A percentile compares a stretch with the other conserved stretches of the same genome.
phyloP scores from a whole-genome alignment of 495 filamentous ascomycete genomes.

The Penicillium canescens region DNA sequence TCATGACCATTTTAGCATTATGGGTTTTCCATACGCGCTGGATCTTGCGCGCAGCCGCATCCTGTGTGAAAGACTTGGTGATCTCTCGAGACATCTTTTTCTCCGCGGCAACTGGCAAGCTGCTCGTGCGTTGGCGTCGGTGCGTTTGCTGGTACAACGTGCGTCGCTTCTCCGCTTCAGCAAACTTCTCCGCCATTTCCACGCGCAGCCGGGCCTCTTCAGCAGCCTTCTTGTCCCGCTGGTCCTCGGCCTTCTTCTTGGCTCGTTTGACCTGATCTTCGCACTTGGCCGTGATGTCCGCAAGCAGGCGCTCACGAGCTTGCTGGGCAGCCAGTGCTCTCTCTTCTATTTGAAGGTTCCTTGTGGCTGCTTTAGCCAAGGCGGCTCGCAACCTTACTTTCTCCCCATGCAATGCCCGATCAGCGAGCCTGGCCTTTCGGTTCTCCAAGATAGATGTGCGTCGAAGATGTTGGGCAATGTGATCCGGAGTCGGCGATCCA shows the following conservation, averaged over 20 bases:
- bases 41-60: conserved; percentile 69
- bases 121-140: conserved; percentile 65
- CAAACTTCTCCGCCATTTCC: conserved; percentile 87
- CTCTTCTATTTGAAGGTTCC: conserved; percentile 69
- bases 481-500: conserved; percentile 70
- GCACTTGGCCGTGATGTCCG: conserved; percentile 90
- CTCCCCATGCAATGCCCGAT: conserved; percentile 91
- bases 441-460: conserved; percentile 89
- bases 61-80: conserved; percentile 53
- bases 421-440: conserved; percentile 89
- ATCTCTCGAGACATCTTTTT: conserved; percentile 46
- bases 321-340: conserved; percentile 86
- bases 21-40: conserved; percentile 75
- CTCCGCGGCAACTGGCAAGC: conserved; percentile 58
- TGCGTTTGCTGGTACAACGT: conserved; percentile 54
- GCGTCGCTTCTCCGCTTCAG: conserved; percentile 78
- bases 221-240: conserved; percentile 85
- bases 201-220: conserved; percentile 72
- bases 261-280: conserved; percentile 93
- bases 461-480: conserved; percentile 87
- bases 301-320: conserved; percentile 85
- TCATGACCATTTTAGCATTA: conserved; percentile 58
- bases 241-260: conserved; percentile 89
- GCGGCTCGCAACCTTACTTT: conserved; percentile 92
- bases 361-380: conserved; percentile 74